These are phyloP conservation scores for Patellaria atrata DNA, from an alignment of 495 filamentous ascomycete species.

Conservation along the genomic window DNA sequence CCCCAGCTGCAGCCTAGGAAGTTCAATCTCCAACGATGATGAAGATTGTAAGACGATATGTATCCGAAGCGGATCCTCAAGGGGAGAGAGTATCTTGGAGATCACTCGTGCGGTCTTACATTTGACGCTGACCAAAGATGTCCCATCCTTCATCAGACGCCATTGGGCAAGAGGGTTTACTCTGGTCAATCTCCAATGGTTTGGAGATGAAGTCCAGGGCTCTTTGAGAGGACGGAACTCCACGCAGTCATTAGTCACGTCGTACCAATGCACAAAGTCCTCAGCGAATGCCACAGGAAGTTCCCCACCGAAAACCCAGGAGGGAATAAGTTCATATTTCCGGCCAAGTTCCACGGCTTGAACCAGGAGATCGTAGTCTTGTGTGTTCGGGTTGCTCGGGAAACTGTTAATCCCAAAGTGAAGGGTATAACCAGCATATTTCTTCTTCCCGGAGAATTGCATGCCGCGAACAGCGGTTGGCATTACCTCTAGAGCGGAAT, in stretches of 20 bases:
- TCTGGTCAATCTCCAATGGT: too few species aligned
- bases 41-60: conserved; percentile 1
- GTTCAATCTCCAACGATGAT: conserved; percentile 6
- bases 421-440: conserved; percentile 24
- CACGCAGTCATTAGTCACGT: conserved; percentile 30
- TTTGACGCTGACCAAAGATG: conserved; percentile 2
- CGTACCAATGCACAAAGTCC: conserved; percentile 44
- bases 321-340: conserved; percentile 34
- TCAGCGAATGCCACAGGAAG: conserved; percentile 35
- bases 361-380: conserved; percentile 20
- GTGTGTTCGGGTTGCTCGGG: too few species aligned
- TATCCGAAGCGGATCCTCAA: conserved; percentile 3
- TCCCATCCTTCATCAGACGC: conserved; percentile 2
- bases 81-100: conserved; percentile 3
- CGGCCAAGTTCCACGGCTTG: conserved; percentile 5
- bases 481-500: conserved; percentile 25
- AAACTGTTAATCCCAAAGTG: conserved; percentile 33
- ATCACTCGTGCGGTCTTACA: conserved; percentile 1
- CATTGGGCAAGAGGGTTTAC: too few species aligned
- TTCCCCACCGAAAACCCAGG: conserved; percentile 26
- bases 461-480: conserved; percentile 34
- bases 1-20: conserved; percentile 7
- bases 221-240: conserved; percentile 35
- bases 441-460: conserved; percentile 28
- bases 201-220: conserved; percentile 29